phyloP scores from a whole-genome alignment of 768 basidiomycete species.

The Pisolithus albus region DNA sequence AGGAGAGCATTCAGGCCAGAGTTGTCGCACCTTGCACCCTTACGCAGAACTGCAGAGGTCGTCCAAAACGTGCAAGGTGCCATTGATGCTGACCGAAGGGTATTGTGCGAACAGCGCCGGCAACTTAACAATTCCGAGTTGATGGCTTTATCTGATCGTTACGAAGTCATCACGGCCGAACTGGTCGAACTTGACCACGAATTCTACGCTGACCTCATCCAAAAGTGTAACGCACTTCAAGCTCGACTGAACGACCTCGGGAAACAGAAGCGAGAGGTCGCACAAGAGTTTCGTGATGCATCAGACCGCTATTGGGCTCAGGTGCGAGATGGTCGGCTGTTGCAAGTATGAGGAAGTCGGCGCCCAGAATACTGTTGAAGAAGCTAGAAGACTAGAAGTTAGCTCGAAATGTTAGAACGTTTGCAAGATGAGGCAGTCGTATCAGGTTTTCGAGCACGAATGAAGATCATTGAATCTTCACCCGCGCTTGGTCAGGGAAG shows the following conservation, averaged over 20 bases:
- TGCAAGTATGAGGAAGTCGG: constrained; percentile 72
- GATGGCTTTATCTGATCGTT: constrained; percentile 74
- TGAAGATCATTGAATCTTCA: constrained; percentile 95
- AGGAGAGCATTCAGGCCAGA: constrained; percentile 89
- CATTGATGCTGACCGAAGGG: constrained; percentile 71
- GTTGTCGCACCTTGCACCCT: constrained; percentile 66
- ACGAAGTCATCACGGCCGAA: constrained; percentile 75
- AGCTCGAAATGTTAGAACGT: constrained; percentile 68
- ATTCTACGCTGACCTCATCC: constrained; percentile 75
- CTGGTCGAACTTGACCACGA: constrained; percentile 84
- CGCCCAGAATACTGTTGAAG: constrained; percentile 69
- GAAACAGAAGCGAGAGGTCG: constrained; percentile 69
- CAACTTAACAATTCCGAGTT: constrained; percentile 87
- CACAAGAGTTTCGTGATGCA: constrained; percentile 68
- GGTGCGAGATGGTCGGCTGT: constrained; percentile 81
- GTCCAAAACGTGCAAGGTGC: constrained; percentile 74
- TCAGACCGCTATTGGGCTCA: constrained; percentile 81
- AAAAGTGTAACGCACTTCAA: constrained; percentile 75
- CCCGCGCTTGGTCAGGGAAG: constrained; percentile 79
- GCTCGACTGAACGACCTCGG: constrained; percentile 64
- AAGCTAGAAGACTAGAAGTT: constrained; percentile 52
- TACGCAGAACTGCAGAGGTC: constrained; percentile 66
- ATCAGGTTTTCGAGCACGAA: constrained; percentile 87
- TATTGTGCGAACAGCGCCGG: constrained; percentile 72
- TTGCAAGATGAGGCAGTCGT: constrained; percentile 77